Conservation (phyloP, 2,329 filamentous ascomycete species). For the Diaporthe ampelina region DNA sequence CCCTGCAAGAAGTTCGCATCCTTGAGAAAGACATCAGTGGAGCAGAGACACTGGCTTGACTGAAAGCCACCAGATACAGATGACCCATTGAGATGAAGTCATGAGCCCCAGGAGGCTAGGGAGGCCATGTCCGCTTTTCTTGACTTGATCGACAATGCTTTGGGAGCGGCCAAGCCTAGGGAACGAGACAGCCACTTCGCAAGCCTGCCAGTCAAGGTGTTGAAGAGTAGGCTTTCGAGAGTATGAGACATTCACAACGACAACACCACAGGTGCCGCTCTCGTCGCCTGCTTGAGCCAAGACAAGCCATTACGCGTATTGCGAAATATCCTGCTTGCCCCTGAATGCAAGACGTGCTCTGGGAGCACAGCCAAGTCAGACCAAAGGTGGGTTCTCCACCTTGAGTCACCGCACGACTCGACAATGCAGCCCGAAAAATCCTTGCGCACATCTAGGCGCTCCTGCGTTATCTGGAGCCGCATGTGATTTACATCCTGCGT, state of each 20-base stretch:
- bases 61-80: not conserved
- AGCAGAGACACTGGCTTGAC: no score
- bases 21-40: not conserved
- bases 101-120: not conserved
- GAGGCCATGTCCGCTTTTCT: not conserved
- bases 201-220: not conserved
- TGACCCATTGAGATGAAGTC: not conserved
- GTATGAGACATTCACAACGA: not conserved
- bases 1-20: not conserved
- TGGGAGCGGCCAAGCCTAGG: not conserved
- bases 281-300: not conserved
- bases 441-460: not conserved
- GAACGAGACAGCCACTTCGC: not conserved
- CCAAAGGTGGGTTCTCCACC: constrained; percentile 14
- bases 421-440: not conserved
- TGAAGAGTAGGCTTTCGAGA: not conserved
- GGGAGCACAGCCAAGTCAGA: constrained; percentile 22
- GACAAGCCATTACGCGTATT: constrained; percentile 13
- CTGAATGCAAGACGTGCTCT: constrained; percentile 6
- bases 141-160: not conserved
- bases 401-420: constrained; percentile 9
- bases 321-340: not conserved
- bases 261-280: not conserved
- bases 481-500: not conserved
- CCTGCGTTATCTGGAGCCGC: not conserved